These are phyloP conservation scores for Lipomyces orientalis DNA, from an alignment of 805 yeast genomes.

Conservation along the genomic window DNA sequence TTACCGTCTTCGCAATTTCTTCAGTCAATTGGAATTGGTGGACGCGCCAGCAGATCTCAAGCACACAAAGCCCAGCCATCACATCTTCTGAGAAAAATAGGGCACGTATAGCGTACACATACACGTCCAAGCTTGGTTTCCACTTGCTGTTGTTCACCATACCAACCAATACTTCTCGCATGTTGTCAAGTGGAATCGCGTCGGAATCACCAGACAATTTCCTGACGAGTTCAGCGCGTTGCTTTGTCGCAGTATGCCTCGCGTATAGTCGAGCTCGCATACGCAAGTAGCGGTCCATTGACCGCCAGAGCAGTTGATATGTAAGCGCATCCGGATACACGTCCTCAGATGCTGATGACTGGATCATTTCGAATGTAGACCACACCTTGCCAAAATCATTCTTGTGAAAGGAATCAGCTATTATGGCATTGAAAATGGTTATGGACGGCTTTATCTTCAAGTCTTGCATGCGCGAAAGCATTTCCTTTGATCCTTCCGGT, in stretches of 20 bases:
- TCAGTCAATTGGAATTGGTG: constrained; percentile 10
- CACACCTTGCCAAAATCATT: constrained; percentile 13
- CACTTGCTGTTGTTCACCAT: constrained; percentile 21
- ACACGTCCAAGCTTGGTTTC: constrained; percentile 12
- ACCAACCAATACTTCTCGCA: constrained; percentile 11
- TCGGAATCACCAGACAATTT: neutral
- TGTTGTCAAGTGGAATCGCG: neutral
- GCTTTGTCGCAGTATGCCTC: neutral
- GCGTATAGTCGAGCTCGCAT: neutral
- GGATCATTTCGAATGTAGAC: constrained; percentile 5
- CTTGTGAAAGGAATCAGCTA: constrained; percentile 23
- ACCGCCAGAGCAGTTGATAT: constrained; percentile 25
- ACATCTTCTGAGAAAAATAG: constrained; percentile 19
- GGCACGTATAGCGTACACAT: constrained; percentile 11
- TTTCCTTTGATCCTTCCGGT: neutral
- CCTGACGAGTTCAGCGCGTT: neutral
- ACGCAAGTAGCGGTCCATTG: constrained; percentile 19
- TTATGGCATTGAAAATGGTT: constrained; percentile 18
- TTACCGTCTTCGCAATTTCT: constrained; percentile 12
- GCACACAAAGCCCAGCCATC: constrained; percentile 13
- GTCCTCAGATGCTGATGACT: neutral
- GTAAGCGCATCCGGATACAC: constrained; percentile 24
- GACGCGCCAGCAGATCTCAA: constrained; percentile 20
- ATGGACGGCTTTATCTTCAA: constrained; percentile 19
- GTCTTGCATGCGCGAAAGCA: constrained; percentile 24